Percentiles rank a stretch among this genome's conserved stretches.
Evolutionary conservation across 176 grass and related monocot species (phyloP).

Genomic region (Hyparrhenia diplandra): DNA sequence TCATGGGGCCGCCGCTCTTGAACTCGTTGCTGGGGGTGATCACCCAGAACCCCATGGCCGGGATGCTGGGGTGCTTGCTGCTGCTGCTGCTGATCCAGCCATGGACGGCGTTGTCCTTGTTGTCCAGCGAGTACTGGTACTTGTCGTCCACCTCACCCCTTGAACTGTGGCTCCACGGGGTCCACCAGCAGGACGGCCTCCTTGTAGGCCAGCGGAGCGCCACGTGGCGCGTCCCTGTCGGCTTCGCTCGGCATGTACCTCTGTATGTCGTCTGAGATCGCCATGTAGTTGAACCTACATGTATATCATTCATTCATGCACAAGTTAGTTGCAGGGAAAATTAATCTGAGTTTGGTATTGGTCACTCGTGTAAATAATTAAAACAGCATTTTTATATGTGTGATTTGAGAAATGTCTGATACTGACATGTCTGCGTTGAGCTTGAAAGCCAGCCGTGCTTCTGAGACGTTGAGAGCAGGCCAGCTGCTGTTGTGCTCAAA

Average conservation of each 20-base stretch:
- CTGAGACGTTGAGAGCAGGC: constrained; percentile 37
- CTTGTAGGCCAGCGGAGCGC: constrained; percentile 44
- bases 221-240: constrained; percentile 26
- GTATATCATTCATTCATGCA: background rate
- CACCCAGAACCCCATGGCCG: constrained; percentile 61
- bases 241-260: constrained; percentile 44
- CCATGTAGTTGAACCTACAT: constrained; percentile 73
- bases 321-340: too few relatives aligned
- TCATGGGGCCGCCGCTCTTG: constrained; percentile 52
- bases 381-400: too few relatives aligned
- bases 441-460: constrained; percentile 53
- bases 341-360: too few relatives aligned
- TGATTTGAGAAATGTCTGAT: too few relatives aligned
- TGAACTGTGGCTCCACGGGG: constrained; percentile 42
- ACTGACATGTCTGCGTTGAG: constrained; percentile 40
- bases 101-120: constrained; percentile 53
- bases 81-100: constrained; percentile 51
- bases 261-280: constrained; percentile 39
- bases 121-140: constrained; percentile 61
- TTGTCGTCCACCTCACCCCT: constrained; percentile 94
- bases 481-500: constrained; percentile 39
- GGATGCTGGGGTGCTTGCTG: too few relatives aligned
- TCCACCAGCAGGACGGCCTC: constrained; percentile 63
- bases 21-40: constrained; percentile 77
- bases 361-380: too few relatives aligned